Evolutionary conservation across 2,329 filamentous ascomycete genomes (phyloP), one percentile per base, ranked within the genome.

Genomic region (Ceratocystis smalleyi): DNA sequence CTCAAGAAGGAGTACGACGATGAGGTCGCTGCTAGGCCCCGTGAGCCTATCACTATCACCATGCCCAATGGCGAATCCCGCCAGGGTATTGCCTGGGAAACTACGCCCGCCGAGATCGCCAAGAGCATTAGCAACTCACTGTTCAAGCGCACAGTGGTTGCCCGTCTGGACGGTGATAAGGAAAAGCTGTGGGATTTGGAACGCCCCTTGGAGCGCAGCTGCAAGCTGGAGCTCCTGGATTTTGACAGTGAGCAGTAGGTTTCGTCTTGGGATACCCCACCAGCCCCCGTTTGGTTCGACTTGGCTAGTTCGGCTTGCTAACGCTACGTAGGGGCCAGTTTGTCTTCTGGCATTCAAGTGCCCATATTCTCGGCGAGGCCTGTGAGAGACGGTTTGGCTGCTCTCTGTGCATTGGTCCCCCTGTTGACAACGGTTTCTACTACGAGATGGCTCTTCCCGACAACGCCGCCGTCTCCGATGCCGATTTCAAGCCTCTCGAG

Each of bases 331-430:
- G 65, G 76, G 92, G 90, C 71, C 91, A 94, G 77, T 89, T 89
- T 74, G 92, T 97, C 65, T 99, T 96, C 78, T 99, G 92, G 92
- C 94, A 97, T 76, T 95, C 90, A 22, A 92, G 87, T 71, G 94
- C 94, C 55, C 94, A 99, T 74, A 86, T 95, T 68, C 83, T 99
- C n/a, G 94, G 94, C 69, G 94, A 97, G 76, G 91, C 91, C 67
- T 88, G 87, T 61, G 94, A 99, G 76, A 83, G 88, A 72, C 83
- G 91, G 71, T 99, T 91, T 72, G 89, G 91, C 67, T 96, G 92
- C 76, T 86, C 89, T 70, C 83, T 96, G 57, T 96, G 91, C 74
- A 95, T 96, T 73, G 94, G 94, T 27, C 94, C 94, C 43, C 94
- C 90, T 8, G 91, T 92, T 55, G 84, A 91, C 63, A 87, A 91